These are phyloP conservation scores for Boletus rubroflammeus DNA, from an alignment of 768 basidiomycete species.

Conservation along the genomic window DNA sequence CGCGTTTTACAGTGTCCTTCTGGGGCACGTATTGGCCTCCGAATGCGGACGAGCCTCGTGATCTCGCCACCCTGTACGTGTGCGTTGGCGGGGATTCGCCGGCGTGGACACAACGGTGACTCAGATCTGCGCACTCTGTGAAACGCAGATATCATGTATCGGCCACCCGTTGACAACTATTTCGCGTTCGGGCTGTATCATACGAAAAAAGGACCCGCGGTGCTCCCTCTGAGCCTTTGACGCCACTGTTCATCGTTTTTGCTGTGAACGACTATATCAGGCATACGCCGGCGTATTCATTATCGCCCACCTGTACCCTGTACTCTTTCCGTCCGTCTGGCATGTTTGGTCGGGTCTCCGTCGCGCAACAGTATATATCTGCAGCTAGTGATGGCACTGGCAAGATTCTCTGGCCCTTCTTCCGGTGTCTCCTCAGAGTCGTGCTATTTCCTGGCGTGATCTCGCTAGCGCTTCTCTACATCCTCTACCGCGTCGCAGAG, in stretches of 20 bases:
- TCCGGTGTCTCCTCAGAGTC: background rate
- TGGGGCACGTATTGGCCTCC: background rate
- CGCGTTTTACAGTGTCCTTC: no score
- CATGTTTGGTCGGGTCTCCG: background rate
- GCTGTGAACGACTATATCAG: background rate
- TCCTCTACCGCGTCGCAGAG: constrained; percentile 12
- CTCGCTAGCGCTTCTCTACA: background rate
- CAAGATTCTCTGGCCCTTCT: background rate
- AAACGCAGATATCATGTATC: background rate
- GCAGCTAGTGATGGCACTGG: background rate
- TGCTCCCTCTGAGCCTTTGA: background rate
- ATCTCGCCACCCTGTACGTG: background rate
- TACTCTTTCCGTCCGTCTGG: background rate
- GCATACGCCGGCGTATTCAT: background rate
- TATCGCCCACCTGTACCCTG: background rate
- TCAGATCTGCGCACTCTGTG: background rate
- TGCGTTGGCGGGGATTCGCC: background rate
- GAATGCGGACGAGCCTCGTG: background rate
- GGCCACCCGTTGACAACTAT: background rate
- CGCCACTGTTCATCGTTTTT: background rate
- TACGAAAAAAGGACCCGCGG: background rate
- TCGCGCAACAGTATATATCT: background rate
- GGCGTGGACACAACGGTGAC: background rate
- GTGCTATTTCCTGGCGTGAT: background rate
- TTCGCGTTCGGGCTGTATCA: background rate